Evolutionary conservation across 306 rosid genomes (phyloP).

Genomic region (Cicer pinnatifidum): DNA sequence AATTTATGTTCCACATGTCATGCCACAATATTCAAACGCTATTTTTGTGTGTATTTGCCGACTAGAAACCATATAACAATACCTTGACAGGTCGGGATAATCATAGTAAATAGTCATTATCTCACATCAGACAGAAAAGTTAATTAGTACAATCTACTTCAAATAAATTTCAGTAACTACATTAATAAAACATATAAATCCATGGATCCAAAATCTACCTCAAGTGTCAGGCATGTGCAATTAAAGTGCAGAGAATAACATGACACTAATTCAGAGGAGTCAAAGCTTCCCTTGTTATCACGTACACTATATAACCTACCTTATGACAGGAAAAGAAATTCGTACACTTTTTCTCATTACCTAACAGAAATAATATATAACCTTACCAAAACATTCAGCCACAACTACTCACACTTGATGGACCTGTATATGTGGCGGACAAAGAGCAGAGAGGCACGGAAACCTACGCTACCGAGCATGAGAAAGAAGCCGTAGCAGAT

Average conservation of each 20-base stretch:
- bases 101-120: conserved; percentile 37
- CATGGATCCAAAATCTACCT: conserved; percentile 50
- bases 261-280: conserved; percentile 41
- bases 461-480: conserved; percentile 93
- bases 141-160: conserved; percentile 49
- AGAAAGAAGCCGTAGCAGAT: conserved; percentile 98
- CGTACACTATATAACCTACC: conserved; percentile 60
- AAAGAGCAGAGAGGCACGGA: conserved; percentile 88
- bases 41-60: neutral
- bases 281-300: conserved; percentile 50
- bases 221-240: conserved; percentile 47
- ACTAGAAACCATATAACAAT: neutral
- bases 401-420: conserved; percentile 87
- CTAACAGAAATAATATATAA: conserved; percentile 44
- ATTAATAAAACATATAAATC: conserved; percentile 49
- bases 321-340: conserved; percentile 49
- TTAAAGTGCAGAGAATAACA: conserved; percentile 43
- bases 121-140: conserved; percentile 24
- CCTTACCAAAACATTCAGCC: conserved; percentile 44
- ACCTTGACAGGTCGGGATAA: conserved; percentile 8
- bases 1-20: neutral
- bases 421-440: conserved; percentile 96
- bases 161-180: conserved; percentile 50
- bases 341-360: conserved; percentile 46
- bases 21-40: neutral